Evolutionary conservation across 768 basidiomycete genomes (phyloP), one percentile per base, ranked within the genome.

Genomic region (Coprinellus micaceus): DNA sequence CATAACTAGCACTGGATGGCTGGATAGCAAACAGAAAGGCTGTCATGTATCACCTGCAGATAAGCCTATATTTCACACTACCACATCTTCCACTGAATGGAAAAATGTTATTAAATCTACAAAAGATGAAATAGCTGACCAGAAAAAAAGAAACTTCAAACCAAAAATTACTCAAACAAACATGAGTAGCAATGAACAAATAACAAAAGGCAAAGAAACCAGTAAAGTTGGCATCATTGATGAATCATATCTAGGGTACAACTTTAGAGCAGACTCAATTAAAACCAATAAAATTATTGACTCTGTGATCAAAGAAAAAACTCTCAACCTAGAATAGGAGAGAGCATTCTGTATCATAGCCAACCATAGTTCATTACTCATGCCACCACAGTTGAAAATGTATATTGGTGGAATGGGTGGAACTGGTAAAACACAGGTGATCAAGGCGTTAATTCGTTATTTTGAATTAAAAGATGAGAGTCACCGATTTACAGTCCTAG

Each of bases 361-460:
- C 1, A 37, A 57, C 17, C 36, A 43, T 11, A 2, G 33, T 13
- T 19, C 44, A 68, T 69, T 48, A 51, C 57, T 11, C 36, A 28
- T 6, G 15, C 6, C 19, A 11, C 40, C 54, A 15, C 65, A 65
- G 4, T 28, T 72, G 1, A 67, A 62, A 33, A 69, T 72, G 67
- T 69, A 69, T 54, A 53, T 72, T 0, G 70, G 66, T 12, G 73
- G 73, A 0, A 69, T 70, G 60, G 71, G 64, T n/a, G 69, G 73
- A 0, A 69, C 69, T 2, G 71, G 72, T 0, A 73, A 72, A 57
- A 60, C 63, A 0, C 60, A 61, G 24, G 69, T 74, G 0, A 53
- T 74, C 6, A 57, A 63, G 21, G 60, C 70, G 2, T 2, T 71
- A 9, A 56, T 60, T 9, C 2, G 39, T 19, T 56, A 68, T 22